These are phyloP conservation scores for Trypanosoma cruzi DNA, from an alignment of 208 protist species.

Conservation along the genomic window DNA sequence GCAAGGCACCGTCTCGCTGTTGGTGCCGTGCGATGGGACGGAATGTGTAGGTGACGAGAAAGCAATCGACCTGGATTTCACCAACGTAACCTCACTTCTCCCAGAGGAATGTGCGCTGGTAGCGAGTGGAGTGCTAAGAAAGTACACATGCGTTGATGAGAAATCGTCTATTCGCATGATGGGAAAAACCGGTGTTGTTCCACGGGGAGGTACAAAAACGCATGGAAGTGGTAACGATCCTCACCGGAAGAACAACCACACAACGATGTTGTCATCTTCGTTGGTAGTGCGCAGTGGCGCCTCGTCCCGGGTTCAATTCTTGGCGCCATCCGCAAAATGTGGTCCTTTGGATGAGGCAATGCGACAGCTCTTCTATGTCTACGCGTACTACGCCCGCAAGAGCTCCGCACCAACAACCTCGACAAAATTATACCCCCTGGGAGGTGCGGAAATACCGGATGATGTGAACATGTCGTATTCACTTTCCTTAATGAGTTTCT, in stretches of 20 bases:
- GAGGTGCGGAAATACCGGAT: neutral
- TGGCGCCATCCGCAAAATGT: neutral
- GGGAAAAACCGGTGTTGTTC: neutral
- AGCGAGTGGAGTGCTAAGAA: slow-evolving; percentile 11
- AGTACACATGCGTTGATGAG: slow-evolving; percentile 4
- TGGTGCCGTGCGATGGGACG: neutral
- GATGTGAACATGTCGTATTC: slow-evolving; percentile 16
- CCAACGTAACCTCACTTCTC: neutral
- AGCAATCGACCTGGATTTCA: neutral
- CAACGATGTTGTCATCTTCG: neutral
- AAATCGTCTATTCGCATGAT: neutral
- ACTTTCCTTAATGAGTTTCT: slow-evolving; percentile 36
- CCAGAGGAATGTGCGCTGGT: neutral
- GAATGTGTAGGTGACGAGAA: neutral
- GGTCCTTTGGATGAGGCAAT: slow-evolving; percentile 8
- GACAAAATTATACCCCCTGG: neutral
- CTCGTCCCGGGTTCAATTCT: neutral
- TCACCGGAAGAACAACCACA: neutral
- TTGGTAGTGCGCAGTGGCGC: neutral
- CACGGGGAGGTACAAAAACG: neutral
- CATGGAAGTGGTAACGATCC: neutral
- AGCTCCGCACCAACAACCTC: neutral
- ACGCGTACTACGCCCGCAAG: slow-evolving; percentile 26
- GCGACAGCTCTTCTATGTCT: slow-evolving; percentile 21
- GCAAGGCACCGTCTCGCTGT: slow-evolving; percentile 16